These are phyloP conservation scores for Trichoderma gracile DNA, from an alignment of 2,329 filamentous ascomycete species.

Conservation along the genomic window DNA sequence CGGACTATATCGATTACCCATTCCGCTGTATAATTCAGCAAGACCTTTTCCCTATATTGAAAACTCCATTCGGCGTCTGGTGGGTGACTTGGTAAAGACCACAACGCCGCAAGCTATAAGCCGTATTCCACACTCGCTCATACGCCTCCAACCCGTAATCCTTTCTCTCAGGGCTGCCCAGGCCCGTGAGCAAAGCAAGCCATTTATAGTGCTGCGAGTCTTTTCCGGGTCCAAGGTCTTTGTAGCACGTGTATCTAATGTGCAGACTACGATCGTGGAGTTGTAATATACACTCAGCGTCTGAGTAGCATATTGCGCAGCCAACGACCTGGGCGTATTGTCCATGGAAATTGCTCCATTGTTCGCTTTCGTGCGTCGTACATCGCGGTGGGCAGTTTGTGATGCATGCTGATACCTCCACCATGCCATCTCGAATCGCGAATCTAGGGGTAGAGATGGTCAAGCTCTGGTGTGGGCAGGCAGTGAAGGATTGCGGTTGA, in stretches of 20 bases:
- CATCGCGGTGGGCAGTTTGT: conserved; percentile 2
- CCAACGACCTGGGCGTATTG: not conserved
- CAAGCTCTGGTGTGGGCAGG: conserved; percentile 15
- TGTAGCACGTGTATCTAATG: conserved; percentile 18
- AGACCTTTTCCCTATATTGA: too few relatives aligned
- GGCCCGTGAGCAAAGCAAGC: not conserved
- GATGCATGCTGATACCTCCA: conserved; percentile 1
- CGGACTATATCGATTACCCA: too few relatives aligned
- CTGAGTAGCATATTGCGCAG: conserved; percentile 17
- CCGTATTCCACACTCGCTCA: not conserved
- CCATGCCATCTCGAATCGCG: not conserved
- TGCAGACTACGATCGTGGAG: not conserved
- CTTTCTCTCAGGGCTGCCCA: not conserved
- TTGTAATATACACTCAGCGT: conserved; percentile 12
- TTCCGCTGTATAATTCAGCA: too few relatives aligned
- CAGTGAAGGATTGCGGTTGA: not conserved
- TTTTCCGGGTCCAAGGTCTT: conserved; percentile 2
- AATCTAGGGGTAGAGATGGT: conserved; percentile 2
- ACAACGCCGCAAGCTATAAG: not conserved
- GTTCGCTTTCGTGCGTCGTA: not conserved
- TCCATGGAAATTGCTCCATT: conserved; percentile 9
- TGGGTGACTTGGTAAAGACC: too few relatives aligned
- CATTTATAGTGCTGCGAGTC: not conserved
- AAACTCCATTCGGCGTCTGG: too few relatives aligned
- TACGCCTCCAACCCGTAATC: not conserved